Conservation (phyloP, 2,329 filamentous ascomycete species). For the Thielaviopsis ethacetica region DNA sequence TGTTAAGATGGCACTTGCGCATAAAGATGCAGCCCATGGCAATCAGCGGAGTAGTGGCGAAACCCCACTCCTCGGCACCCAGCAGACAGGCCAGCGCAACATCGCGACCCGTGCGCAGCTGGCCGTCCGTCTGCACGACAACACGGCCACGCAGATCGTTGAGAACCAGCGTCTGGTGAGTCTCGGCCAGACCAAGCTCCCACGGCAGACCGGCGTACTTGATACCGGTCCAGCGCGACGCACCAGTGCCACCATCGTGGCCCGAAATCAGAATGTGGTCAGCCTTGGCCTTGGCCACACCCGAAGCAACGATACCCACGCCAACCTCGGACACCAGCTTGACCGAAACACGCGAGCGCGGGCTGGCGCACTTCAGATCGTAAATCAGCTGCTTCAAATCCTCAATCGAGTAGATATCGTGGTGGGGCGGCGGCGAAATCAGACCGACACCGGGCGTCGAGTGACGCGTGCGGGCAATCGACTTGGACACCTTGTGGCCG, state of each 20-base stretch:
- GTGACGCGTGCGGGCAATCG: conserved; percentile 86
- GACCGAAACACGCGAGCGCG: conserved; percentile 79
- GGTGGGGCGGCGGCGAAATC: conserved; percentile 88
- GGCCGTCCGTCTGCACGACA: conserved; percentile 90
- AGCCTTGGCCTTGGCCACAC: conserved; percentile 93
- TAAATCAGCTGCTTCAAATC: conserved; percentile 97
- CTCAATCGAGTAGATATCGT: conserved; percentile 98
- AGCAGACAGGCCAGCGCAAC: conserved; percentile 88
- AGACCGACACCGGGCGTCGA: conserved; percentile 92
- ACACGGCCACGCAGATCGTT: conserved; percentile 93
- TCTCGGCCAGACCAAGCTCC: conserved; percentile 93
- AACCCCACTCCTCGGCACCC: conserved; percentile 96
- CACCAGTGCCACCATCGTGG: conserved; percentile 92
- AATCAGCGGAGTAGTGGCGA: conserved; percentile 85
- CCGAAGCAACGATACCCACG: conserved; percentile 92
- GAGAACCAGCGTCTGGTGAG: conserved; percentile 86
- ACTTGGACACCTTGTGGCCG: conserved; percentile 88
- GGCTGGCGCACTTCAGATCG: conserved; percentile 91
- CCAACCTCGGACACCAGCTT: conserved; percentile 96
- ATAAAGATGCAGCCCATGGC: conserved; percentile 97
- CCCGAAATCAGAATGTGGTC: conserved; percentile 95
- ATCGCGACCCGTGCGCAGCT: conserved; percentile 81
- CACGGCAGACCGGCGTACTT: conserved; percentile 95
- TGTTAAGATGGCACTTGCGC: conserved; percentile 62
- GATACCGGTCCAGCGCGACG: conserved; percentile 95